Evolutionary conservation across 148 eudicot genomes (phyloP).

Genomic region (Silene latifolia): DNA sequence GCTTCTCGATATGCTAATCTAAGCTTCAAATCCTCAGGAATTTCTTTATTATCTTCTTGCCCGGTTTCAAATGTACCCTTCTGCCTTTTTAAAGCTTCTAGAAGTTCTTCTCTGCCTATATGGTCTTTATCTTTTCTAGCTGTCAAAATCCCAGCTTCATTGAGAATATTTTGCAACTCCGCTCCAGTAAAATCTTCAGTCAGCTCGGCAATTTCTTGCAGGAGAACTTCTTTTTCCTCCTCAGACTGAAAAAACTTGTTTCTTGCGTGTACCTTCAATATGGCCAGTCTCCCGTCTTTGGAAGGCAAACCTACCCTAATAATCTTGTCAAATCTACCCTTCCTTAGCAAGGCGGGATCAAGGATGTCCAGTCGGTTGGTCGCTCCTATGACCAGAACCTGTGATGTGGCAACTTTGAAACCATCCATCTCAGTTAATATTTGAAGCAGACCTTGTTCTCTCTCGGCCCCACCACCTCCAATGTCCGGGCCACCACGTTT

Average conservation of each 20-base stretch:
- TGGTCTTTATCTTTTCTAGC: slow-evolving; percentile 84
- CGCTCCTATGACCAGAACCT: slow-evolving; percentile 88
- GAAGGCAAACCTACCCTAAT: slow-evolving; percentile 94
- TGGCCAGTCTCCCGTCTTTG: slow-evolving; percentile 84
- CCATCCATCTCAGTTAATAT: slow-evolving; percentile 97
- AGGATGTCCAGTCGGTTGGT: slow-evolving; percentile 91
- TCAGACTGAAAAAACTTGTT: slow-evolving; percentile 80
- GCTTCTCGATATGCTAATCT: slow-evolving; percentile 96
- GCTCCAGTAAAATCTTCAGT: slow-evolving; percentile 95
- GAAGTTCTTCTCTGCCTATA: slow-evolving; percentile 75
- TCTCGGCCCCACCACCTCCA: slow-evolving; percentile 98
- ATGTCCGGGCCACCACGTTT: slow-evolving; percentile 97
- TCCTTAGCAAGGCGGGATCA: slow-evolving; percentile 84
- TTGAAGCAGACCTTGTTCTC: slow-evolving; percentile 97
- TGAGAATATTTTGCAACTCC: slow-evolving; percentile 87
- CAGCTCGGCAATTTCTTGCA: slow-evolving; percentile 69
- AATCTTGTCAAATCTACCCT: slow-evolving; percentile 91
- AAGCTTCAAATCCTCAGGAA: slow-evolving; percentile 77
- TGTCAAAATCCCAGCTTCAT: slow-evolving; percentile 94
- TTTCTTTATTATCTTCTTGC: slow-evolving; percentile 71
- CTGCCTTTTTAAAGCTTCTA: slow-evolving; percentile 90
- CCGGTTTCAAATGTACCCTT: slow-evolving; percentile 96
- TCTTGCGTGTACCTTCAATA: slow-evolving; percentile 91
- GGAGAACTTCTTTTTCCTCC: slow-evolving; percentile 66
- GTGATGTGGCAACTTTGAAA: slow-evolving; percentile 72